phyloP scores from a whole-genome alignment of 345 rosid genomes.

The Draba incana region DNA sequence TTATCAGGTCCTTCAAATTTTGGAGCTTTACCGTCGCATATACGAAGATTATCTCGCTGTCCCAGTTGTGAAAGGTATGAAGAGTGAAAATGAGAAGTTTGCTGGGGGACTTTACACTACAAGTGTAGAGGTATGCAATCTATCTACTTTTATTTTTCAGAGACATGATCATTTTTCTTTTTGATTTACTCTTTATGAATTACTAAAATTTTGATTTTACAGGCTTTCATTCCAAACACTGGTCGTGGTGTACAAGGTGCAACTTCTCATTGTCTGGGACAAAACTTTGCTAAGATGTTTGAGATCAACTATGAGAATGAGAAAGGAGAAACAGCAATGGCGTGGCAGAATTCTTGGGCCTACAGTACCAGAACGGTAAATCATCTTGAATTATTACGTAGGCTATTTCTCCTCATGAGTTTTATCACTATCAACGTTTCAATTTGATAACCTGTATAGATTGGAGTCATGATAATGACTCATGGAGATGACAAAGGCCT shows the following conservation, averaged over 20 bases:
- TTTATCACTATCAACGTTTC: conserved; percentile 2
- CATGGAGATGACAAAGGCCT: conserved; percentile 76
- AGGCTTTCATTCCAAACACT: conserved; percentile 97
- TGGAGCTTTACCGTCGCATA: conserved; percentile 86
- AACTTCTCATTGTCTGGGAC: conserved; percentile 96
- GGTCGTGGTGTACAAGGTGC: conserved; percentile 99
- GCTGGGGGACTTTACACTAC: conserved; percentile 98
- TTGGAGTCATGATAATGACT: conserved; percentile 98
- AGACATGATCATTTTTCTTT: background rate
- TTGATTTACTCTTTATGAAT: conserved; percentile 8
- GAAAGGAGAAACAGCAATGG: conserved; percentile 86
- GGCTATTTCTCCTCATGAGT: background rate
- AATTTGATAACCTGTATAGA: conserved; percentile 46
- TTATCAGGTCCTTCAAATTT: conserved; percentile 52
- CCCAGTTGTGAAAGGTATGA: conserved; percentile 90
- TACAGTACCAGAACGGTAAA: conserved; percentile 76
- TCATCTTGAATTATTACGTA: conserved; percentile 10
- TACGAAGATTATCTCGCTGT: conserved; percentile 92
- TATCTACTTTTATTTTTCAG: background rate
- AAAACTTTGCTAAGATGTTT: conserved; percentile 96
- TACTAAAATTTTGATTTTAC: conserved; percentile 11
- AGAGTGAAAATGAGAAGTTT: conserved; percentile 97
- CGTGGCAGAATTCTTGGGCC: conserved; percentile 99
- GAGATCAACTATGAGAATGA: conserved; percentile 90
- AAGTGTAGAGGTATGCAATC: conserved; percentile 72